Evolutionary conservation across 345 rosid species (phyloP).

Genomic region (Populus euphratica): DNA sequence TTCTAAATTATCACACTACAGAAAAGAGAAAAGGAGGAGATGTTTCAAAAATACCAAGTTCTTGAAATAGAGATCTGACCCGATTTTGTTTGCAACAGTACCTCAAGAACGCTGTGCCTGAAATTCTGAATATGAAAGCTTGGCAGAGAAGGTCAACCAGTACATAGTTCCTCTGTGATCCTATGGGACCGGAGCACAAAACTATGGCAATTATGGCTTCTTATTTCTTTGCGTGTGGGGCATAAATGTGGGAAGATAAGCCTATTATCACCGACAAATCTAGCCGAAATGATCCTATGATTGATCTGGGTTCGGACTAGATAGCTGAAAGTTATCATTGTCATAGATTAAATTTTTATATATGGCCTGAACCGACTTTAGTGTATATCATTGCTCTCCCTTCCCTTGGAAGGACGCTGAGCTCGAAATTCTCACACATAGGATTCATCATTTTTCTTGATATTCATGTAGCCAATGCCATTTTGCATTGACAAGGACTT

Average conservation of each 20-base stretch:
- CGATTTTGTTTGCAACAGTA: neutral
- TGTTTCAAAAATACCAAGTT: too few relatives aligned
- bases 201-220: conserved; percentile 1
- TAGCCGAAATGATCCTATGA: neutral
- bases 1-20: too few relatives aligned
- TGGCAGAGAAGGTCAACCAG: conserved; percentile 10
- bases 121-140: neutral
- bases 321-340: neutral
- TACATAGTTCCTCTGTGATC: conserved; percentile 5
- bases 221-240: conserved; percentile 16
- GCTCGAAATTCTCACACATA: neutral
- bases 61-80: too few relatives aligned
- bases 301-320: neutral
- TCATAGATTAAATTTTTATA: neutral
- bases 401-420: conserved; percentile 13
- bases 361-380: neutral
- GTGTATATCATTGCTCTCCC: neutral
- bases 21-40: too few relatives aligned
- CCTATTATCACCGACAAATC: conserved; percentile 16
- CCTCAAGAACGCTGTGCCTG: neutral
- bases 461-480: too few relatives aligned
- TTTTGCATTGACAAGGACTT: neutral
- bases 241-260: conserved; percentile 20
- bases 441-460: too few relatives aligned
- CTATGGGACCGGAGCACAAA: conserved; percentile 1